phyloP scores from a whole-genome alignment of 129 eudicot species.

The Solidago caesia region DNA sequence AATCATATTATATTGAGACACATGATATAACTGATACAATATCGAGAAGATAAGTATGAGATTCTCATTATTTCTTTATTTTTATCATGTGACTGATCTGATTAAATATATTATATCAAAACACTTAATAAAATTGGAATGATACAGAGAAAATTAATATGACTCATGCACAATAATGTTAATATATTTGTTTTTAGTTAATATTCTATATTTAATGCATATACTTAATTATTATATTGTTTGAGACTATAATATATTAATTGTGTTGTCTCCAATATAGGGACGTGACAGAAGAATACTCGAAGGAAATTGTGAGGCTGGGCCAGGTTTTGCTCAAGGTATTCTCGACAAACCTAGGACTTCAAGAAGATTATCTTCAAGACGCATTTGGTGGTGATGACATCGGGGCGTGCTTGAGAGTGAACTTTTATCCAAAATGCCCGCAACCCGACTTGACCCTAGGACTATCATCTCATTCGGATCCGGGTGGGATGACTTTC shows the following conservation, averaged over 20 bases:
- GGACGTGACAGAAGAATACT: slow-evolving; percentile 59
- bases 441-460: slow-evolving; percentile 89
- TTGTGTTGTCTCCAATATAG: slow-evolving; percentile 23
- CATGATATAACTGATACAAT: too few relatives aligned
- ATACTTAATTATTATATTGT: background rate
- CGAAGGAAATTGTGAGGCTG: slow-evolving; percentile 49
- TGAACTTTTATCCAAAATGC: slow-evolving; percentile 77
- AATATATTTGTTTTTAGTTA: too few relatives aligned
- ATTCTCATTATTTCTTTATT: too few relatives aligned
- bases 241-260: background rate
- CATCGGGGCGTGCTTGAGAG: slow-evolving; percentile 72
- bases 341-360: slow-evolving; percentile 59
- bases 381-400: slow-evolving; percentile 71
- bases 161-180: too few relatives aligned
- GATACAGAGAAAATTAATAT: too few relatives aligned
- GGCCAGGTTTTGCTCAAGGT: slow-evolving; percentile 53
- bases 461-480: slow-evolving; percentile 81
- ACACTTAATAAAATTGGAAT: too few relatives aligned
- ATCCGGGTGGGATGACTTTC: slow-evolving; percentile 86
- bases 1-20: too few relatives aligned
- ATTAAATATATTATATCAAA: too few relatives aligned
- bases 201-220: too few relatives aligned
- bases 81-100: too few relatives aligned
- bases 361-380: slow-evolving; percentile 51
- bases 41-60: too few relatives aligned